Evolutionary conservation across 2,329 filamentous ascomycete genomes (phyloP).

Genomic region (Aspergillus sp.): DNA sequence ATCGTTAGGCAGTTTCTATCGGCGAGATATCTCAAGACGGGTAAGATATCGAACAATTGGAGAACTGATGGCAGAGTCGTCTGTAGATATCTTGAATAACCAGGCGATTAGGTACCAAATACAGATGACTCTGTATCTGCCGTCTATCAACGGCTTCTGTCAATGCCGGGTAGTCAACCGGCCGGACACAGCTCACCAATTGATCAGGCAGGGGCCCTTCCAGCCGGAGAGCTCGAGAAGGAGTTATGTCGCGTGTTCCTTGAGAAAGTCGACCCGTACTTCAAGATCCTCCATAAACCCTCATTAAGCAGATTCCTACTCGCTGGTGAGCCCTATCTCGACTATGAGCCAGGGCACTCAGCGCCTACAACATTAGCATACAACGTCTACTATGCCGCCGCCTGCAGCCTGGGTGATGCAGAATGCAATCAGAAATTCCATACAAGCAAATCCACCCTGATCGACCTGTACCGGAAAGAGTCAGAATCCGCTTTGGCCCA

Average conservation of each 20-base stretch:
- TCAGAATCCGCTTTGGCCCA: conserved; percentile 24
- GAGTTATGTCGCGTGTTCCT: conserved; percentile 27
- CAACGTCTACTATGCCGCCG: conserved; percentile 27
- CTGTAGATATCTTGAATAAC: background rate
- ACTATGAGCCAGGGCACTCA: conserved; percentile 27
- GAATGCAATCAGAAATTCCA: conserved; percentile 23
- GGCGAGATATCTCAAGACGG: conserved; percentile 26
- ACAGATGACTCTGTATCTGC: background rate
- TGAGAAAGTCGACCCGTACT: conserved; percentile 29
- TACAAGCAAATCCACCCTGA: conserved; percentile 14
- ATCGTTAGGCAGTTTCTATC: no score
- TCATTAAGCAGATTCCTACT: conserved; percentile 25
- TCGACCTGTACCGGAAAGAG: conserved; percentile 23
- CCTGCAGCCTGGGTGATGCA: conserved; percentile 22
- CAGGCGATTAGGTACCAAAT: background rate
- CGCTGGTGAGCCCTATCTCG: conserved; percentile 26
- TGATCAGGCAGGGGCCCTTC: background rate
- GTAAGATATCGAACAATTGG: conserved; percentile 10
- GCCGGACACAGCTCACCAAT: conserved; percentile 9
- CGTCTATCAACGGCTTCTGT: conserved; percentile 9
- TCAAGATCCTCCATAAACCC: conserved; percentile 32
- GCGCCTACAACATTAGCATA: conserved; percentile 24
- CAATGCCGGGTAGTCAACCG: conserved; percentile 16
- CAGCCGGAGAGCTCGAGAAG: background rate
- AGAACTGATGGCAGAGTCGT: background rate